These are phyloP conservation scores for Uronychia binucleata DNA, from an alignment of 73 alveolate species.

Conservation along the genomic window DNA sequence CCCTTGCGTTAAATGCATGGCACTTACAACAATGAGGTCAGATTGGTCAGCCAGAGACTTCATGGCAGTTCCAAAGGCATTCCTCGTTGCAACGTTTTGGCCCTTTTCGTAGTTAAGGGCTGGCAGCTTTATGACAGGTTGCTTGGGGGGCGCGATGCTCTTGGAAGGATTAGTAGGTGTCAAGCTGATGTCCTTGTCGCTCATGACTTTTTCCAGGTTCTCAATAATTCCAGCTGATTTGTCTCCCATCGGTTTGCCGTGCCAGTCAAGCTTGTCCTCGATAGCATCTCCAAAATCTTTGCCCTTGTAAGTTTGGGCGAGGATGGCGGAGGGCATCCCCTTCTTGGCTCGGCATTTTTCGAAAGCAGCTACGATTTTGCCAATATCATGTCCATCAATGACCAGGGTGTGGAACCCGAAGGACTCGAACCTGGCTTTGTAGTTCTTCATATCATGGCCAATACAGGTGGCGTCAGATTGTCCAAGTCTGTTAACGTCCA, in stretches of 20 bases:
- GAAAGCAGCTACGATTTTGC: slow-evolving; percentile 58
- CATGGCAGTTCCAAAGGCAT: slow-evolving; percentile 77
- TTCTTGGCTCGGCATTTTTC: slow-evolving; percentile 38
- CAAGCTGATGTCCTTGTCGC: not conserved
- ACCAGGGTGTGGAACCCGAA: slow-evolving; percentile 72
- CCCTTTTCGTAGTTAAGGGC: slow-evolving; percentile 27
- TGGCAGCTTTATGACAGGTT: slow-evolving; percentile 35
- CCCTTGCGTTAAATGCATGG: slow-evolving; percentile 3
- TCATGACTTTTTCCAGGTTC: slow-evolving; percentile 9
- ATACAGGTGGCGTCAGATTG: slow-evolving; percentile 67
- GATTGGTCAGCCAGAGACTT: slow-evolving; percentile 53
- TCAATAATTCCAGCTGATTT: slow-evolving; percentile 19
- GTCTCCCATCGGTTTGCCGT: slow-evolving; percentile 72
- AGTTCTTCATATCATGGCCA: slow-evolving; percentile 62
- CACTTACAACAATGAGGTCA: slow-evolving; percentile 41
- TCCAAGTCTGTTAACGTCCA: slow-evolving; percentile 82
- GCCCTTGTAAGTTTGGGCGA: slow-evolving; percentile 80
- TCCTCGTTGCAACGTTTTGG: slow-evolving; percentile 72
- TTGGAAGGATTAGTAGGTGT: slow-evolving; percentile 14
- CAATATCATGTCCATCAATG: slow-evolving; percentile 75
- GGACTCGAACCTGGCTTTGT: slow-evolving; percentile 71
- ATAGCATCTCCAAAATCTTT: slow-evolving; percentile 51
- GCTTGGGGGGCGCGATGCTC: slow-evolving; percentile 3
- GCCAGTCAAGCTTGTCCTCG: slow-evolving; percentile 69
- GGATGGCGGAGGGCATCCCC: slow-evolving; percentile 57